Percentiles rank a stretch among this genome's conserved stretches.
Evolutionary conservation across 345 rosid genomes (phyloP).

Genomic region (Excoecaria cochinchinensis): DNA sequence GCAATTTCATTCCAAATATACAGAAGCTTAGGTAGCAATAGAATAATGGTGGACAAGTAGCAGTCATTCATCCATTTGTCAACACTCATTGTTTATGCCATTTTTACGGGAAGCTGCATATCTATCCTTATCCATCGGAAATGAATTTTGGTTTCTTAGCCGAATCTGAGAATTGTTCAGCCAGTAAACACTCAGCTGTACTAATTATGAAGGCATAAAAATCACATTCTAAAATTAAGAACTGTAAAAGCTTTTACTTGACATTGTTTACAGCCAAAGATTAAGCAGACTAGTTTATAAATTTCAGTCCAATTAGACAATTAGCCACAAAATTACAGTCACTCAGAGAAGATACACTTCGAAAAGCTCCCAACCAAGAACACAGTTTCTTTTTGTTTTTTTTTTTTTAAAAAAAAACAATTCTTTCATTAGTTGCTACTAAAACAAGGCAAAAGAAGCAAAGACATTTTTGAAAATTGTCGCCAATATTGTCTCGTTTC

Average conservation of each 20-base stretch:
- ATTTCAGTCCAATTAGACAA: neutral
- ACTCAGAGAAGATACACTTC: no score
- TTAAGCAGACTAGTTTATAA: neutral
- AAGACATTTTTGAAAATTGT: neutral
- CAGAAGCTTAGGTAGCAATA: neutral
- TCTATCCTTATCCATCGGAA: neutral
- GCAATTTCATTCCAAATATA: conserved; percentile 10
- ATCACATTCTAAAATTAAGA: neutral
- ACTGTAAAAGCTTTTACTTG: neutral
- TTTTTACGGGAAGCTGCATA: neutral
- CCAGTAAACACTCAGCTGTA: neutral
- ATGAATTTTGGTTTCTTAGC: neutral
- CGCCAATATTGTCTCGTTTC: neutral
- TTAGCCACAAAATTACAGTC: no score
- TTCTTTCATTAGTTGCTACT: neutral
- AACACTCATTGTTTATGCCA: neutral
- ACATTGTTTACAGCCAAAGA: neutral
- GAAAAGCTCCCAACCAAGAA: no score
- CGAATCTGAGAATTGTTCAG: neutral
- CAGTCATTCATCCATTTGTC: neutral
- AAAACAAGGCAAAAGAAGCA: neutral
- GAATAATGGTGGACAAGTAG: neutral
- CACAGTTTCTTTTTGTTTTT: no score
- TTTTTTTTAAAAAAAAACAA: conserved; percentile 7
- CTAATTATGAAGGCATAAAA: neutral